Evolutionary conservation across 306 rosid species (phyloP).

Genomic region (Lotus japonicus): DNA sequence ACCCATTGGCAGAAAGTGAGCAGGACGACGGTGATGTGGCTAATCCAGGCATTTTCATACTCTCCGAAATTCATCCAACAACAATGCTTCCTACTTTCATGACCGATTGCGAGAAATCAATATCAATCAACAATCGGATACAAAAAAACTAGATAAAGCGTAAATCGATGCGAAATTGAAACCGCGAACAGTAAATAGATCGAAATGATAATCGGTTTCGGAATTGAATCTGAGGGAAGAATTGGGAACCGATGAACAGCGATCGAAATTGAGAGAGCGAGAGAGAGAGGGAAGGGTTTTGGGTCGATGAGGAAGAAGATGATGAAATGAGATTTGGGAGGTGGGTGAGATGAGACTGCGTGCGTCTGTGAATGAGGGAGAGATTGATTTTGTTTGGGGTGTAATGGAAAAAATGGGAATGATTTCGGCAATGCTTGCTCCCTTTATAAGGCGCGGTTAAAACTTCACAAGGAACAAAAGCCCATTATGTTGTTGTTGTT

Average conservation of each 20-base stretch:
- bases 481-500: slow-evolving; percentile 16
- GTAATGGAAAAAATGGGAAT: background rate
- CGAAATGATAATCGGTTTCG: slow-evolving; percentile 19
- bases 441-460: slow-evolving; percentile 28
- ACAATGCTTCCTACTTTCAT: slow-evolving; percentile 28
- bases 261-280: slow-evolving; percentile 28
- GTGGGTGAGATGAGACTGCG: slow-evolving; percentile 35
- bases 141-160: slow-evolving; percentile 3
- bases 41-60: slow-evolving; percentile 84
- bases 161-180: slow-evolving; percentile 26
- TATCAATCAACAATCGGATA: slow-evolving; percentile 26
- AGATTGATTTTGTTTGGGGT: slow-evolving; percentile 5
- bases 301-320: slow-evolving; percentile 28
- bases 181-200: slow-evolving; percentile 27
- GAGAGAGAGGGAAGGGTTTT: slow-evolving; percentile 39
- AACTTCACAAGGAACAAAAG: background rate
- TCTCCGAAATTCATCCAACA: slow-evolving; percentile 36
- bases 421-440: background rate
- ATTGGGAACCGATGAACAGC: background rate
- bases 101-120: slow-evolving; percentile 13
- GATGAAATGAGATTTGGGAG: slow-evolving; percentile 83
- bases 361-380: slow-evolving; percentile 16
- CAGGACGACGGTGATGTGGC: slow-evolving; percentile 38
- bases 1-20: slow-evolving; percentile 55
- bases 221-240: background rate